These are phyloP conservation scores for Fagus sylvatica DNA, from an alignment of 306 rosid species.

Conservation along the genomic window DNA sequence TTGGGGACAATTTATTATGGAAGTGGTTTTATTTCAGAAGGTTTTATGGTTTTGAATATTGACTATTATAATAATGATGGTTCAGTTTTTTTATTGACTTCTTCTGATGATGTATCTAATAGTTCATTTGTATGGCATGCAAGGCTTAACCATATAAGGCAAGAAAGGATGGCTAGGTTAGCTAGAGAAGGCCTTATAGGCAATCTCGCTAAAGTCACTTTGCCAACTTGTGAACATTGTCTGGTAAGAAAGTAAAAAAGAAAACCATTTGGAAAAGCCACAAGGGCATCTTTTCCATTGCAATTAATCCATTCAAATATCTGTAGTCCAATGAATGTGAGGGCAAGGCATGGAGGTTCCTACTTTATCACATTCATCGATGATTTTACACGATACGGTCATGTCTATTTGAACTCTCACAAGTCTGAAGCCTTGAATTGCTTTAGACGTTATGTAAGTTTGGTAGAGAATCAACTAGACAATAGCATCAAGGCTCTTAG, in stretches of 20 bases:
- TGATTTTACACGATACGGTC: neutral
- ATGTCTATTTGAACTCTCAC: neutral
- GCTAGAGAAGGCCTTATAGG: too few species aligned
- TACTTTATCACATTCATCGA: neutral
- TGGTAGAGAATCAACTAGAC: conserved; percentile 5
- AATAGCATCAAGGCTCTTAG: neutral
- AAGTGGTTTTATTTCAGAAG: too few species aligned
- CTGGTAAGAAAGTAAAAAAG: neutral
- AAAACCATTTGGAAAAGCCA: neutral
- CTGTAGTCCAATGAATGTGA: neutral
- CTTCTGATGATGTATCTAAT: too few species aligned
- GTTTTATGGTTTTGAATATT: too few species aligned
- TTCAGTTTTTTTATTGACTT: too few species aligned
- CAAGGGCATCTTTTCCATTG: neutral
- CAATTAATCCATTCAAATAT: neutral
- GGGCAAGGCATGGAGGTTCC: neutral
- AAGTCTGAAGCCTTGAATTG: neutral
- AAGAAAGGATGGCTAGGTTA: too few species aligned
- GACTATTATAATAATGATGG: too few species aligned
- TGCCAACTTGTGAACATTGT: too few species aligned
- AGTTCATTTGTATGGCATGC: too few species aligned
- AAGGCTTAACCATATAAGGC: too few species aligned
- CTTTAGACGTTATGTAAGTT: neutral
- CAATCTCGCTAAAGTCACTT: too few species aligned
- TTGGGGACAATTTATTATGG: too few species aligned